These are phyloP conservation scores for Trametes versicolor DNA, from an alignment of 1,284 basidiomycete species.

Conservation along the genomic window DNA sequence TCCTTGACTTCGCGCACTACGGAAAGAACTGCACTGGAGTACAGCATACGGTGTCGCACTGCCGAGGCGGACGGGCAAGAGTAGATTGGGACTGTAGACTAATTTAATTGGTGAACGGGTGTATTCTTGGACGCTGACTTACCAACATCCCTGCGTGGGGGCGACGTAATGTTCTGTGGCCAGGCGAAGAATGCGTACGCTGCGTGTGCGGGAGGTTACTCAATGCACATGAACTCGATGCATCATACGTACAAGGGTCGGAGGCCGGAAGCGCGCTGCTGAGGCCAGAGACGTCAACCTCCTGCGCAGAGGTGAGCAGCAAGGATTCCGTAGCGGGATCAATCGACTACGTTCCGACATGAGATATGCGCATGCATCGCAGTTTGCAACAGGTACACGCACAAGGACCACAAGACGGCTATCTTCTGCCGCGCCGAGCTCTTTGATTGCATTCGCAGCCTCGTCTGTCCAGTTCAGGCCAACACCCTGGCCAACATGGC, in stretches of 20 bases:
- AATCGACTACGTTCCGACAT: slow-evolving; percentile 59
- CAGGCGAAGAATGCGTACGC: slow-evolving; percentile 83
- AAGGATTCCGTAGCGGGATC: slow-evolving; percentile 68
- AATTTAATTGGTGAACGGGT: slow-evolving; percentile 19
- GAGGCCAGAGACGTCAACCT: slow-evolving; percentile 55
- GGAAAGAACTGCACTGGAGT: slow-evolving; percentile 73
- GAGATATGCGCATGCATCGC: slow-evolving; percentile 1
- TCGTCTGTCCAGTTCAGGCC: slow-evolving; percentile 73
- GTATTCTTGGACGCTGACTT: slow-evolving; percentile 33
- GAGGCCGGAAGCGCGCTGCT: slow-evolving; percentile 59
- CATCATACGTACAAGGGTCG: slow-evolving; percentile 56
- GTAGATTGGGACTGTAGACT: slow-evolving; percentile 80
- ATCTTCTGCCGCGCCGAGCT: slow-evolving; percentile 59
- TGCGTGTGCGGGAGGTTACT: slow-evolving; percentile 38
- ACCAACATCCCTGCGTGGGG: slow-evolving; percentile 66
- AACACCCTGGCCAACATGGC: slow-evolving; percentile 64
- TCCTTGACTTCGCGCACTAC: slow-evolving; percentile 67
- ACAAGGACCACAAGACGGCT: slow-evolving; percentile 74
- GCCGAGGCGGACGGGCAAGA: slow-evolving; percentile 84
- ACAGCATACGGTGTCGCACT: slow-evolving; percentile 88
- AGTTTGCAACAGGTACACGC: slow-evolving; percentile 40
- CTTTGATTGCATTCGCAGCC: slow-evolving; percentile 69
- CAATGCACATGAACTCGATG: neutral
- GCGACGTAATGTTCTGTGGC: slow-evolving; percentile 56
- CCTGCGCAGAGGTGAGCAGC: slow-evolving; percentile 50